Percentiles rank a stretch among this genome's conserved stretches.
Conservation (phyloP, 2,329 filamentous ascomycete genomes). For the Botrytis porri region DNA sequence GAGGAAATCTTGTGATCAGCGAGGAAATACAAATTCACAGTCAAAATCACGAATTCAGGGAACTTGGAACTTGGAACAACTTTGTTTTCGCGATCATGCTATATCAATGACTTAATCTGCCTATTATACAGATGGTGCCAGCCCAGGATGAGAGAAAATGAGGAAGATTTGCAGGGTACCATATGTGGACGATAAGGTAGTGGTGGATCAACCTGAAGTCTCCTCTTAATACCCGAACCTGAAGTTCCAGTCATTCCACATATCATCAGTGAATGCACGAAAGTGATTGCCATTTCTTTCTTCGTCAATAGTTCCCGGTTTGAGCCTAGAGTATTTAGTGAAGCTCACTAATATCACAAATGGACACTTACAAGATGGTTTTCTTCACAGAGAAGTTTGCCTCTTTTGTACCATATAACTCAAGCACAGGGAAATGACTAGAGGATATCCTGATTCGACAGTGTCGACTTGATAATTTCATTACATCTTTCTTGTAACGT, state of each 20-base stretch:
- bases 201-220: background rate
- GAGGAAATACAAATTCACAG: background rate
- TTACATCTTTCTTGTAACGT: background rate
- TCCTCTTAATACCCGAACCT: background rate
- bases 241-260: background rate
- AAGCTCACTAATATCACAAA: background rate
- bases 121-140: background rate
- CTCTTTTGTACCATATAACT: background rate
- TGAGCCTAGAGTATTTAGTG: background rate
- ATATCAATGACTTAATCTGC: background rate
- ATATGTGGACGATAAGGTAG: background rate
- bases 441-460: background rate
- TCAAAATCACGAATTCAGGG: background rate
- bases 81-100: background rate
- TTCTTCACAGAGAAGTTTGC: background rate
- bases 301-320: background rate
- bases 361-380: background rate
- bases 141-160: background rate
- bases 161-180: background rate
- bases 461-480: background rate
- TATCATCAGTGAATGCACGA: background rate
- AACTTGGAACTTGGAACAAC: background rate
- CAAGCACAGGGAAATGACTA: background rate
- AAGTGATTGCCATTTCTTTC: background rate
- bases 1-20: too few relatives aligned